Conservation (phyloP, 2,329 filamentous ascomycete species). For the Penicillium sp. region DNA sequence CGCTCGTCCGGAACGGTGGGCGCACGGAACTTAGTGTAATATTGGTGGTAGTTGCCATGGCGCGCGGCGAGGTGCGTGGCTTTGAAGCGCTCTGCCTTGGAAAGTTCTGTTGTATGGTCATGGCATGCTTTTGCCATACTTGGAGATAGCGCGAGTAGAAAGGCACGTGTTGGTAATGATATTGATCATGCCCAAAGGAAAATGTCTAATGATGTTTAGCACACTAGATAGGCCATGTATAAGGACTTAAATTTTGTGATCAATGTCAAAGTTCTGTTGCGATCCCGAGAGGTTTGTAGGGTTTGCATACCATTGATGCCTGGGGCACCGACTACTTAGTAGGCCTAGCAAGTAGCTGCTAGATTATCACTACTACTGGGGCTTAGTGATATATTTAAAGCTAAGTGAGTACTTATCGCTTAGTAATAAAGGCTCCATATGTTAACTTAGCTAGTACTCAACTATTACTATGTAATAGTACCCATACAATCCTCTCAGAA, state of each 20-base stretch:
- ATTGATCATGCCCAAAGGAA: slow-evolving; percentile 10
- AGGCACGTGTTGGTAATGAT: slow-evolving; percentile 4
- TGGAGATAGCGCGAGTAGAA: slow-evolving; percentile 8
- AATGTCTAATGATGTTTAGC: slow-evolving; percentile 6
- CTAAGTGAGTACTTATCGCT: background rate
- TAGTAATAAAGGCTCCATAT: background rate
- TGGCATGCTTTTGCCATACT: slow-evolving; percentile 21
- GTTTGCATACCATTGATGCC: slow-evolving; percentile 2
- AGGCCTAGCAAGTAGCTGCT: background rate
- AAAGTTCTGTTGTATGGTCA: slow-evolving; percentile 17
- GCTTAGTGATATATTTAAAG: background rate
- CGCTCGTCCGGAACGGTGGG: slow-evolving; percentile 25
- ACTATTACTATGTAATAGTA: background rate
- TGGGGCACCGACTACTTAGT: background rate
- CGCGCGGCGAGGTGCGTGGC: slow-evolving; percentile 26
- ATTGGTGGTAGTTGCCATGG: slow-evolving; percentile 29
- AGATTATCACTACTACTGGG: no score
- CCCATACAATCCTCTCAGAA: background rate
- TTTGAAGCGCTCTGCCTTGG: slow-evolving; percentile 29
- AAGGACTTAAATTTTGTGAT: slow-evolving; percentile 6
- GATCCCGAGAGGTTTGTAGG: background rate
- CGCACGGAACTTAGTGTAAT: slow-evolving; percentile 25
- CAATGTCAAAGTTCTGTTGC: background rate
- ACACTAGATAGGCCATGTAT: slow-evolving; percentile 4
- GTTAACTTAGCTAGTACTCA: no score